Percentiles rank a stretch among this genome's conserved stretches.
phyloP scores from a whole-genome alignment of 306 rosid genomes.

The Delonix regia region DNA sequence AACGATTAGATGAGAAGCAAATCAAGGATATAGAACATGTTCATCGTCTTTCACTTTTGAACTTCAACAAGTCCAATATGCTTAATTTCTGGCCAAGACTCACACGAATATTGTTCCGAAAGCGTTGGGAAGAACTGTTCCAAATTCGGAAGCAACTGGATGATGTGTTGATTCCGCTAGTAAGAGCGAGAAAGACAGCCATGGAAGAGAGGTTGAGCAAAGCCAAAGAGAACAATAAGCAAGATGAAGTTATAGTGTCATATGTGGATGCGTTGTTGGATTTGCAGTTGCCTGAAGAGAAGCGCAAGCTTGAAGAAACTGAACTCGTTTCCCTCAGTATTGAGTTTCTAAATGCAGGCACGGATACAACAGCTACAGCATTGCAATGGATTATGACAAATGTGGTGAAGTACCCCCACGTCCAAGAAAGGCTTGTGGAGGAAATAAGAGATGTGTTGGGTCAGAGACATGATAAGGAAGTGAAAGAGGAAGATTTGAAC shows the following conservation, averaged over 20 bases:
- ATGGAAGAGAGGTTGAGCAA: background rate
- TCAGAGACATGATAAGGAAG: background rate
- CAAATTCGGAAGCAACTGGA: background rate
- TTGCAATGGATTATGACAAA: slow-evolving; percentile 1
- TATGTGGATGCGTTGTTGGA: background rate
- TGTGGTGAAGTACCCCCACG: background rate
- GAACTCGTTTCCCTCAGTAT: background rate
- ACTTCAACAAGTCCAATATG: background rate
- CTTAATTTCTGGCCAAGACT: slow-evolving; percentile 33
- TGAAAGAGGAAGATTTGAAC: background rate
- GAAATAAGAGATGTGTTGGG: background rate
- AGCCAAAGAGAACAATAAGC: background rate
- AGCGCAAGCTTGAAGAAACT: background rate
- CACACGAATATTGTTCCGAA: background rate
- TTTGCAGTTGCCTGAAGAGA: background rate
- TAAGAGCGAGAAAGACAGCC: background rate
- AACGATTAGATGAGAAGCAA: slow-evolving; percentile 31
- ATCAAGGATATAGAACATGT: slow-evolving; percentile 37
- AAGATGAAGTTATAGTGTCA: background rate
- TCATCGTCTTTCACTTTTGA: background rate
- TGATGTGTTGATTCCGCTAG: background rate
- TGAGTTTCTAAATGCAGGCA: background rate
- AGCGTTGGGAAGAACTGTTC: slow-evolving; percentile 33
- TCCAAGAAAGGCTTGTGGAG: background rate
- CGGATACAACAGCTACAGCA: background rate